These are phyloP conservation scores for Mycena olivaceomarginata DNA, from an alignment of 768 basidiomycete species.

Conservation along the genomic window DNA sequence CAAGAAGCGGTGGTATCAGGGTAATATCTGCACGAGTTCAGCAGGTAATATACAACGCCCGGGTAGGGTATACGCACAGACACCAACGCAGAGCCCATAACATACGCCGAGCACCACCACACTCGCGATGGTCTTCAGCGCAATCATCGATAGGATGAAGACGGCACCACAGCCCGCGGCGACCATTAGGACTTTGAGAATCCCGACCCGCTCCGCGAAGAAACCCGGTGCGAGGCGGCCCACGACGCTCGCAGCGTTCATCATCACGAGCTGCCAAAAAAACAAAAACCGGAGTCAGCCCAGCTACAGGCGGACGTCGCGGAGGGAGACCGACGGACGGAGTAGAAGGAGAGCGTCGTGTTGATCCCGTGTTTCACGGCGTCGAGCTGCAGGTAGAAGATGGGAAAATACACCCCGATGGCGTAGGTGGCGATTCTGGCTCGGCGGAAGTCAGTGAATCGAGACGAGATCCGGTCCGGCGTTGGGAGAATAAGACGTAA, in stretches of 20 bases:
- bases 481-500: too few species aligned
- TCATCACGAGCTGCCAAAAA: constrained; percentile 55
- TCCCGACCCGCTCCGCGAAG: constrained; percentile 53
- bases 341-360: constrained; percentile 59
- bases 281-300: too few species aligned
- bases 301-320: neutral
- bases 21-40: constrained; percentile 50
- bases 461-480: neutral
- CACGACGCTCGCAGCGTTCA: constrained; percentile 60
- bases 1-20: constrained; percentile 54
- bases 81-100: constrained; percentile 58
- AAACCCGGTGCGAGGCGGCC: constrained; percentile 62
- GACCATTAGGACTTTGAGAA: constrained; percentile 52
- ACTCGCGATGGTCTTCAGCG: constrained; percentile 44
- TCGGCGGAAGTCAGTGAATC: neutral
- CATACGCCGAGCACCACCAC: constrained; percentile 52
- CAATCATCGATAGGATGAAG: constrained; percentile 59
- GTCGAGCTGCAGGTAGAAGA: constrained; percentile 63
- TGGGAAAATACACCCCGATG: constrained; percentile 51
- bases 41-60: constrained; percentile 10
- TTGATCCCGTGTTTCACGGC: constrained; percentile 53
- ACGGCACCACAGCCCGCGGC: constrained; percentile 47
- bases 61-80: constrained; percentile 51
- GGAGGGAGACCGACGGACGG: constrained; percentile 48
- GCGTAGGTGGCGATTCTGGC: constrained; percentile 43